Base-by-base conservation (phyloP, 768 basidiomycete genomes). In the Clitopilus passeckerianus region DNA sequence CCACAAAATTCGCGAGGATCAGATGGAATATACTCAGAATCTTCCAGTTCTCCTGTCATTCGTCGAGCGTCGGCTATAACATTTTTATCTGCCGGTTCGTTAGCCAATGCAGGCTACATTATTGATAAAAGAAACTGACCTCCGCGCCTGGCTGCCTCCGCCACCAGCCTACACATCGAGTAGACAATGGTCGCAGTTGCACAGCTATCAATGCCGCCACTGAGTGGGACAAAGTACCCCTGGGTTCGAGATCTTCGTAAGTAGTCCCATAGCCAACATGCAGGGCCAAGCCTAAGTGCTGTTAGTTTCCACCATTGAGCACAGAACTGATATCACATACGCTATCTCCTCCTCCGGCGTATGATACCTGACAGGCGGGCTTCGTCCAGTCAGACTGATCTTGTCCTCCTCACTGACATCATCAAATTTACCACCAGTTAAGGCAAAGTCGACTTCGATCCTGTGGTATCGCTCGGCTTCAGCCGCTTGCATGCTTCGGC, bases 181-280 rank as follows among this genome's bases (percentile, higher is more conserved):
- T 86, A 92, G 0, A 97, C 92, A 63, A 99, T 98, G 50, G 92
- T 86, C 0, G 97, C 90, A 1, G 97, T 99, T 1, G 97, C 94
- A 67, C 97, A 99, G 65, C 93, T 95, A 71, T 99, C 97, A 58
- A 99, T 93, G 15, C 97, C 97, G 8, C 97, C 96, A 59, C 93
- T 95, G 14, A 99, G 80, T 0, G 97, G 96, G 20, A 98, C 75
- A 67, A 98, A 98, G 74, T 95, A 98, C 2, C 97, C 97, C 63
- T 94, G 91, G 0, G 90, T 93, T 8, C 92, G 80, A 5, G 96
- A 98, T 46, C 97, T 86, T 35, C 97, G 83, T 30, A 99, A 85
- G 68, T 98, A 99, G 70, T 99, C 97, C 97, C 97, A 99, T n/a
- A 99, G 79, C 97, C 97, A 99, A 69, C 97, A 98, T 15, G 96